These are phyloP conservation scores for Ormosia emarginata DNA, from an alignment of 306 rosid genomes.

Conservation along the genomic window DNA sequence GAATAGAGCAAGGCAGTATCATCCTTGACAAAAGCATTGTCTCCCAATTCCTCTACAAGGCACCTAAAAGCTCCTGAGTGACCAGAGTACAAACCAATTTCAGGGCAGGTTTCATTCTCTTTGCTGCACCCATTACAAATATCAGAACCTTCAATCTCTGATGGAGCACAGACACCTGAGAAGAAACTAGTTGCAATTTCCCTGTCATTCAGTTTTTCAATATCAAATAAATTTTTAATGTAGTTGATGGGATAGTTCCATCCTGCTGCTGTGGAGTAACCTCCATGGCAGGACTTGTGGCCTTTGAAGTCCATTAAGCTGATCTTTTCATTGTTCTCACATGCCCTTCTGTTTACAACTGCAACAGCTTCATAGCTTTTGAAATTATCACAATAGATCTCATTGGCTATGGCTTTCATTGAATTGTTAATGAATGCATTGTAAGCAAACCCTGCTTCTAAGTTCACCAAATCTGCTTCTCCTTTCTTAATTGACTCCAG, in stretches of 20 bases:
- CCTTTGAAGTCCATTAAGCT: slow-evolving; percentile 31
- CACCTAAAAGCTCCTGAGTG: slow-evolving; percentile 39
- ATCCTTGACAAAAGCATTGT: slow-evolving; percentile 33
- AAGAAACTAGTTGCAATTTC: slow-evolving; percentile 29
- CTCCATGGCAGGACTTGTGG: slow-evolving; percentile 37
- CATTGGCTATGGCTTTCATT: slow-evolving; percentile 41
- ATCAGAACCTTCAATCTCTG: slow-evolving; percentile 24
- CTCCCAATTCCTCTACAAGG: slow-evolving; percentile 32
- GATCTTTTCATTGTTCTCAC: slow-evolving; percentile 21
- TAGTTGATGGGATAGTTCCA: slow-evolving; percentile 39
- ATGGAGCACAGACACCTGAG: slow-evolving; percentile 35
- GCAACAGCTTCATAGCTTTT: slow-evolving; percentile 32
- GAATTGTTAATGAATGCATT: slow-evolving; percentile 32
- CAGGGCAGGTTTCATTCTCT: slow-evolving; percentile 26
- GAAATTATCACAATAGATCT: slow-evolving; percentile 25
- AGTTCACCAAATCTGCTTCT: slow-evolving; percentile 27
- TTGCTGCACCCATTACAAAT: slow-evolving; percentile 24
- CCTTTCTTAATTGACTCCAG: slow-evolving; percentile 30
- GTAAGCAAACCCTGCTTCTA: slow-evolving; percentile 34
- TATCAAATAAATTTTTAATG: slow-evolving; percentile 2
- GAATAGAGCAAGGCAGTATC: slow-evolving; percentile 29
- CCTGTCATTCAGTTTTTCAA: background rate
- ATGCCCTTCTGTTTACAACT: slow-evolving; percentile 30
- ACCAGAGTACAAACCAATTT: slow-evolving; percentile 16
- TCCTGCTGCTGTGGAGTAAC: slow-evolving; percentile 42